A percentile compares a stretch with the other conserved stretches of the same genome.
Conservation (phyloP, 345 rosid genomes). For the Salix koriyanagi region DNA sequence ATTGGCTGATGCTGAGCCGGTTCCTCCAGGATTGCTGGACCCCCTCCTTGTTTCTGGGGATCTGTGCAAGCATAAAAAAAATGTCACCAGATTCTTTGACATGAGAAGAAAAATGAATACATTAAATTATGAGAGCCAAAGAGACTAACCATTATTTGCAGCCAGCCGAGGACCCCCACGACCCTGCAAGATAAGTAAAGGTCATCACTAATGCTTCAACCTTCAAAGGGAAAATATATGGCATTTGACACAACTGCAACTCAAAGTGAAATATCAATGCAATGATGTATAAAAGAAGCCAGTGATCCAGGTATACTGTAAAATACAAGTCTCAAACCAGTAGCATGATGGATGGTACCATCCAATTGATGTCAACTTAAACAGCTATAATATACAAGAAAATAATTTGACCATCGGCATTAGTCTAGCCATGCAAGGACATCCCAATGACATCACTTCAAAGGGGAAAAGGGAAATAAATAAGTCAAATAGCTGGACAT, state of each 20-base stretch:
- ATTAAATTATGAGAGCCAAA: not conserved
- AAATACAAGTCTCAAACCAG: not conserved
- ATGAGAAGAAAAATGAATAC: conserved; percentile 3
- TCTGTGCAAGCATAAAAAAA: conserved; percentile 35
- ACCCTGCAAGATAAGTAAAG: conserved; percentile 52
- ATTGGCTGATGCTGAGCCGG: conserved; percentile 61
- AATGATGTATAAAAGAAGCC: not conserved
- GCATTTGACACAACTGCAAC: not conserved
- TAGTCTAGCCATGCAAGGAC: not conserved
- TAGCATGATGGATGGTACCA: not conserved
- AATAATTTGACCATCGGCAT: not conserved
- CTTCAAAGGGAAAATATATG: conserved; percentile 1
- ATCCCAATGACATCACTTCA: not conserved
- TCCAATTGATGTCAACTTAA: not conserved
- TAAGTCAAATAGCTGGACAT: not conserved
- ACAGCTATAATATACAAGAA: not conserved
- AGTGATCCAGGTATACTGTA: not conserved
- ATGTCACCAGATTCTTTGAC: not conserved
- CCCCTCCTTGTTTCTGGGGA: conserved; percentile 59
- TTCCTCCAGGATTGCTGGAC: conserved; percentile 44
- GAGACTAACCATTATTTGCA: conserved; percentile 48
- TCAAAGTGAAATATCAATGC: not conserved
- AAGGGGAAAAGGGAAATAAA: not conserved
- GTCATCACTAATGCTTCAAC: conserved; percentile 5
- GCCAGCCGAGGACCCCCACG: conserved; percentile 82